Percentiles rank a stretch among this genome's conserved stretches.
phyloP scores from a whole-genome alignment of 129 eudicot genomes.

The Ambrosia artemisiifolia region DNA sequence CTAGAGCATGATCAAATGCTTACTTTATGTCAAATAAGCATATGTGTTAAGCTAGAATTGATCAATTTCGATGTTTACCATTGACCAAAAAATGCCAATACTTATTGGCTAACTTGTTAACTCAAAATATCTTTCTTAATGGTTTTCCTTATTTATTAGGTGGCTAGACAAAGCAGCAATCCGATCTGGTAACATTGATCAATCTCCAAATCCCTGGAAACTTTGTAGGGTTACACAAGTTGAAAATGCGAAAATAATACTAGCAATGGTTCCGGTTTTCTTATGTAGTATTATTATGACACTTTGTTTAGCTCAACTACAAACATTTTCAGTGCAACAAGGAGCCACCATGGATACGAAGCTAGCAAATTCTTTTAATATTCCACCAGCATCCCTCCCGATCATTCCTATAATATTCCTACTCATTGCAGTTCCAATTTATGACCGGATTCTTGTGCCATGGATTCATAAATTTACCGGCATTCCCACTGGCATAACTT shows the following conservation, averaged over 20 bases:
- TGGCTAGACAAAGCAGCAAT: constrained; percentile 80
- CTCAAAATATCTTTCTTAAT: neutral
- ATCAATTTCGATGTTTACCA: too few relatives aligned
- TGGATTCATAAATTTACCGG: constrained; percentile 49
- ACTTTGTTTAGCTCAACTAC: constrained; percentile 78
- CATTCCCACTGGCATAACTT: constrained; percentile 62
- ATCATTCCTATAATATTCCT: constrained; percentile 54
- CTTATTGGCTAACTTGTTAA: too few relatives aligned
- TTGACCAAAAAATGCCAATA: too few relatives aligned
- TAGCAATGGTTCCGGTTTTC: constrained; percentile 64
- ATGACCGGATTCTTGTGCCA: constrained; percentile 58
- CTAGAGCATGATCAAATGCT: too few relatives aligned
- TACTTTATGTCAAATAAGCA: too few relatives aligned
- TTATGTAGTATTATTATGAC: constrained; percentile 60
- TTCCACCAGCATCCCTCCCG: constrained; percentile 76
- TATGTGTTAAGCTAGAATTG: too few relatives aligned
- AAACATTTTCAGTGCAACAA: constrained; percentile 70
- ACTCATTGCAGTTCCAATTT: constrained; percentile 45
- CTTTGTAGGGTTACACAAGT: constrained; percentile 90
- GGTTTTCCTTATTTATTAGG: constrained; percentile 27
- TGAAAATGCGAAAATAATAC: constrained; percentile 69
- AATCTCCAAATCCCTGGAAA: constrained; percentile 55
- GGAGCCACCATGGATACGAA: constrained; percentile 70
- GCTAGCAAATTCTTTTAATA: constrained; percentile 45
- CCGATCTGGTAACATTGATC: constrained; percentile 19